Base-by-base conservation (phyloP, 768 basidiomycete species). In the Mycena galericulata region DNA sequence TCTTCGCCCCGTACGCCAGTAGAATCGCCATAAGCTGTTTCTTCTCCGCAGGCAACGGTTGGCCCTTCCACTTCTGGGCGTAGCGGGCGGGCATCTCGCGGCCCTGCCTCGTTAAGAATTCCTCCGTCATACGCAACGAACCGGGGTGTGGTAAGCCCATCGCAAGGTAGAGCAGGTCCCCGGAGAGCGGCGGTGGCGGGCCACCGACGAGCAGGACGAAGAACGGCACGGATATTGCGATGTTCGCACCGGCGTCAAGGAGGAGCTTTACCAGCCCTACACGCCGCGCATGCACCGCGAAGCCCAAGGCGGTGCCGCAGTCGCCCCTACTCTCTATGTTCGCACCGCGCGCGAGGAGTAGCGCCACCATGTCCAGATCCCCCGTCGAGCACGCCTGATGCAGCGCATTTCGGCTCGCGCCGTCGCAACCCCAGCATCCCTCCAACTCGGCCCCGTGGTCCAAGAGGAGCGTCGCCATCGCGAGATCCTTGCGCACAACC, bases 391-490 rank as follows among this genome's bases (percentile, higher is more conserved):
- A 47, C 18, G 68, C 68, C 22, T 10, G 6, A 20, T 70, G 63
- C 8, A 70, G 63, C 43, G 54, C 49, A 40, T 20, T 54, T 27
- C n/a, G n/a, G n/a, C n/a, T n/a, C n/a, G n/a, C n/a, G n/a, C n/a
- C n/a, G n/a, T n/a, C n/a, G n/a, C n/a, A n/a, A n/a, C n/a, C n/a
- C n/a, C n/a, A n/a, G n/a, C n/a, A n/a, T n/a, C n/a, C n/a, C n/a
- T n/a, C n/a, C n/a, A n/a, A n/a, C n/a, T n/a, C n/a, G n/a, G 67
- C 67, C 32, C 67, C 62, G 49, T 51, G 61, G 34, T 60, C 59
- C 7, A 68, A 40, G 8, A 68, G 55, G 22, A 69, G 56, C 14
- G 7, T 22, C 55, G 34, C 17, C 47, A 47, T 50, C 30, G 32
- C 36, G 12, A 68, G 14, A 30, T 62, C 24, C 26, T 49, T 27